A percentile compares a stretch with the other conserved stretches of the same genome.
These are phyloP conservation scores for Candida glaebosa DNA, from an alignment of 805 yeast species.

Conservation along the genomic window DNA sequence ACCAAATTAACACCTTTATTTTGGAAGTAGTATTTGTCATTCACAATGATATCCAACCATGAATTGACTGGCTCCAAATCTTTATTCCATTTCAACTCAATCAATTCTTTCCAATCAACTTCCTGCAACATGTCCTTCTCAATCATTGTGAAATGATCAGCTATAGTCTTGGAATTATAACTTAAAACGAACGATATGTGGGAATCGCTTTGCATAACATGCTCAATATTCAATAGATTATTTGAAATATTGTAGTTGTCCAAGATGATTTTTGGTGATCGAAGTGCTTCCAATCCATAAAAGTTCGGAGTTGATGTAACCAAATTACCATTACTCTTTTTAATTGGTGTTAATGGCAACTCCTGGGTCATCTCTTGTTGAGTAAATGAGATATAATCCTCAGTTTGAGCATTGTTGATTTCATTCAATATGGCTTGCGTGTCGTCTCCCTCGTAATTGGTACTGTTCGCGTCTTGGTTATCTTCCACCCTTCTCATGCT, in stretches of 20 bases:
- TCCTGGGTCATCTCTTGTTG: constrained; percentile 18
- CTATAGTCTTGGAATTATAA: constrained; percentile 62
- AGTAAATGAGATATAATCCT: constrained; percentile 23
- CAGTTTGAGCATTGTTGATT: constrained; percentile 38
- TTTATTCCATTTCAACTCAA: constrained; percentile 71
- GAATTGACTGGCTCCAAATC: constrained; percentile 67
- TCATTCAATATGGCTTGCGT: constrained; percentile 37
- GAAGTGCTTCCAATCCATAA: constrained; percentile 6
- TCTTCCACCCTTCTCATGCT: constrained; percentile 10
- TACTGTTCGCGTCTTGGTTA: constrained; percentile 4
- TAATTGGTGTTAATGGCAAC: constrained; percentile 30
- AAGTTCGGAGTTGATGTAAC: constrained; percentile 13
- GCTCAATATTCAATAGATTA: constrained; percentile 33
- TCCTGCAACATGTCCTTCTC: constrained; percentile 82
- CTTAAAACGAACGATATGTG: constrained; percentile 84
- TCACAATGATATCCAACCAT: constrained; percentile 76
- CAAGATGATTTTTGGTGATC: constrained; percentile 30
- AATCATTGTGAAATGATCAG: constrained; percentile 80
- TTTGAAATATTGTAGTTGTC: constrained; percentile 31
- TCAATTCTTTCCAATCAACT: constrained; percentile 87
- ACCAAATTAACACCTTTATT: constrained; percentile 78
- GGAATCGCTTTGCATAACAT: constrained; percentile 41
- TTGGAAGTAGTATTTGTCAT: constrained; percentile 43
- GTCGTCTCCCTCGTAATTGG: constrained; percentile 11
- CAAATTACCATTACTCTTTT: constrained; percentile 4